Conservation (phyloP, 208 protist genomes). For the Trypanosoma scelopori region DNA sequence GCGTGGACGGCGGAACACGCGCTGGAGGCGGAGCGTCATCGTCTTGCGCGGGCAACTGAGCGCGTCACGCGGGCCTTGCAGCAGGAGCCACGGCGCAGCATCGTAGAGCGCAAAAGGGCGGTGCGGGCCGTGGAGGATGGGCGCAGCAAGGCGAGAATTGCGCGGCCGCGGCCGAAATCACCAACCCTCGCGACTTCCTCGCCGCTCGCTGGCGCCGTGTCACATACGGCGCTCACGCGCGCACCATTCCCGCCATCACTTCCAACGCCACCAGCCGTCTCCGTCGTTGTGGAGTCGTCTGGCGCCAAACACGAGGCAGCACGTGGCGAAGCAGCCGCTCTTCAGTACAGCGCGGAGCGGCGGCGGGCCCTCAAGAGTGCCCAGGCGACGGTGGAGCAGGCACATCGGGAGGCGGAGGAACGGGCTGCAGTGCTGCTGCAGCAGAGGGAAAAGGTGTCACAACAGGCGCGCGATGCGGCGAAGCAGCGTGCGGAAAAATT, state of each 20-base stretch:
- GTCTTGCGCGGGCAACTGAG: constrained; percentile 43
- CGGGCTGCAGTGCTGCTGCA: constrained; percentile 28
- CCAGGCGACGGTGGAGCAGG: neutral
- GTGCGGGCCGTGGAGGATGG: constrained; percentile 27
- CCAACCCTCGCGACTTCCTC: constrained; percentile 1
- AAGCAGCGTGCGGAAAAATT: constrained; percentile 14
- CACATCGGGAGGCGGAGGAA: constrained; percentile 32
- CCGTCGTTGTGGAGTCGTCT: neutral
- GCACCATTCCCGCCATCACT: neutral
- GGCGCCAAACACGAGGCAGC: constrained; percentile 7
- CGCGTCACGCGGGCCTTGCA: constrained; percentile 26
- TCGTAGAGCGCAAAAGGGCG: constrained; percentile 28
- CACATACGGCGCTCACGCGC: constrained; percentile 9
- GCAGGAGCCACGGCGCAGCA: constrained; percentile 5
- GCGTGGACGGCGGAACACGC: constrained; percentile 62
- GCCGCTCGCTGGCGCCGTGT: constrained; percentile 6
- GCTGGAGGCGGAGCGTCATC: constrained; percentile 47
- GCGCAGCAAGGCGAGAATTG: constrained; percentile 8
- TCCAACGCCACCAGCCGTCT: neutral
- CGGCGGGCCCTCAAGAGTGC: neutral
- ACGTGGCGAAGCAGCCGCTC: constrained; percentile 9
- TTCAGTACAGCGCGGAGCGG: constrained; percentile 13
- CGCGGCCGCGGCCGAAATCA: neutral
- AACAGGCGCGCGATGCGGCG: constrained; percentile 19
- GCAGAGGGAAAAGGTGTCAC: constrained; percentile 22